Conservation (phyloP, 177 flowering plant species). For the Vitis hybrid region DNA sequence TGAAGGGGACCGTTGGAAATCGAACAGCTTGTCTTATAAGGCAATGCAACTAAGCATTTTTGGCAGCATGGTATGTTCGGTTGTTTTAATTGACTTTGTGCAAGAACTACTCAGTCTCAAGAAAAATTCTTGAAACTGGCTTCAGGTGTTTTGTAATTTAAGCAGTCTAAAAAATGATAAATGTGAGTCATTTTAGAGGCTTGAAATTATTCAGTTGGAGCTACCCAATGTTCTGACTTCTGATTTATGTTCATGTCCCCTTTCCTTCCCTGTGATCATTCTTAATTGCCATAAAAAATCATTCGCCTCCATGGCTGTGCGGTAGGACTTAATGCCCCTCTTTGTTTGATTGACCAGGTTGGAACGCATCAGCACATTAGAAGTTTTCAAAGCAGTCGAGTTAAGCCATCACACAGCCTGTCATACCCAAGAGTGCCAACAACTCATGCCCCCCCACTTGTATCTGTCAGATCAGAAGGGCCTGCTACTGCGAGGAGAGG, state of each 20-base stretch:
- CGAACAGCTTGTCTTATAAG: slow-evolving; percentile 48
- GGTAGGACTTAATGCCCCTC: neutral
- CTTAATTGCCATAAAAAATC: too few species aligned
- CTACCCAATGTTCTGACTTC: too few species aligned
- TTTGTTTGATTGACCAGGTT: slow-evolving; percentile 26
- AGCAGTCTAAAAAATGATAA: too few species aligned
- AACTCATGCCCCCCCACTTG: slow-evolving; percentile 30
- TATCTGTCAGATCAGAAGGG: slow-evolving; percentile 68
- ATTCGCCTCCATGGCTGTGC: too few species aligned
- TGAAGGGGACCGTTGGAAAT: slow-evolving; percentile 27
- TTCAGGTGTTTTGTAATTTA: too few species aligned
- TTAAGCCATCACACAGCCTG: slow-evolving; percentile 38
- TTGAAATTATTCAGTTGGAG: too few species aligned
- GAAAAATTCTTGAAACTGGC: too few species aligned
- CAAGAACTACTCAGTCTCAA: too few species aligned
- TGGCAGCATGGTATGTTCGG: slow-evolving; percentile 70
- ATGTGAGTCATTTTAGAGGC: too few species aligned
- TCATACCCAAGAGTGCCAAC: slow-evolving; percentile 59
- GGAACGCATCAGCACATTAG: slow-evolving; percentile 14
- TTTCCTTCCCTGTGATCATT: too few species aligned
- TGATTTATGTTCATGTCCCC: too few species aligned
- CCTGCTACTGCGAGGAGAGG: slow-evolving; percentile 34
- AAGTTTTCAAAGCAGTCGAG: slow-evolving; percentile 33
- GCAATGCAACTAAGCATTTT: slow-evolving; percentile 72
- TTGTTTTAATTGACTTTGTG: neutral